Conservation (phyloP, 495 filamentous ascomycete species). For the Hyaloscypha hepaticicola region DNA sequence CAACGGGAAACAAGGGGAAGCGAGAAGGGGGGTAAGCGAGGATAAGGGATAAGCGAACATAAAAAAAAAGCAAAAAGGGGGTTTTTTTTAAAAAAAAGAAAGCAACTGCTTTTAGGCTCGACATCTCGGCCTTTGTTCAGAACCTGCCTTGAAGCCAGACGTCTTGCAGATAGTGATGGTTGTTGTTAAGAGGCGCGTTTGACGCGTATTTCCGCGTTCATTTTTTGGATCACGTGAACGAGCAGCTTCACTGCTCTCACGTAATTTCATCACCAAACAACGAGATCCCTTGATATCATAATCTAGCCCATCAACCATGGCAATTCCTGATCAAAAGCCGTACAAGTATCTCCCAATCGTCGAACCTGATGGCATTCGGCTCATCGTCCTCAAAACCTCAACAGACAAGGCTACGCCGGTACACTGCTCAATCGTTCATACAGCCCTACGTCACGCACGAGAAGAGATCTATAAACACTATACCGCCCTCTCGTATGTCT, state of each 20-base stretch:
- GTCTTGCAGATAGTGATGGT: no score
- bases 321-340: background rate
- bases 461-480: constrained; percentile 22
- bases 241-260: background rate
- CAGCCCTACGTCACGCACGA: constrained; percentile 7
- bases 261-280: background rate
- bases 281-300: background rate
- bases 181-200: no score
- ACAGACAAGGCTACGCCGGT: constrained; percentile 6
- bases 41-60: no score
- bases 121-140: no score
- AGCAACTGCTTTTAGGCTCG: no score
- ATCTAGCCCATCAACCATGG: background rate
- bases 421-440: constrained; percentile 23
- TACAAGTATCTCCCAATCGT: constrained; percentile 2
- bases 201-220: no score
- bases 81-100: no score
- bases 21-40: no score
- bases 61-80: no score
- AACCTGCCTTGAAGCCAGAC: no score
- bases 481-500: constrained; percentile 20
- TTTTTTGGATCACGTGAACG: no score
- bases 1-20: no score
- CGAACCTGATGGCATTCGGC: constrained; percentile 11
- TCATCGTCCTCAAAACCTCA: constrained; percentile 24